Percentiles rank a stretch among this genome's conserved stretches.
These are phyloP conservation scores for Penicillium olsonii DNA, from an alignment of 2,329 filamentous ascomycete genomes.

Conservation along the genomic window DNA sequence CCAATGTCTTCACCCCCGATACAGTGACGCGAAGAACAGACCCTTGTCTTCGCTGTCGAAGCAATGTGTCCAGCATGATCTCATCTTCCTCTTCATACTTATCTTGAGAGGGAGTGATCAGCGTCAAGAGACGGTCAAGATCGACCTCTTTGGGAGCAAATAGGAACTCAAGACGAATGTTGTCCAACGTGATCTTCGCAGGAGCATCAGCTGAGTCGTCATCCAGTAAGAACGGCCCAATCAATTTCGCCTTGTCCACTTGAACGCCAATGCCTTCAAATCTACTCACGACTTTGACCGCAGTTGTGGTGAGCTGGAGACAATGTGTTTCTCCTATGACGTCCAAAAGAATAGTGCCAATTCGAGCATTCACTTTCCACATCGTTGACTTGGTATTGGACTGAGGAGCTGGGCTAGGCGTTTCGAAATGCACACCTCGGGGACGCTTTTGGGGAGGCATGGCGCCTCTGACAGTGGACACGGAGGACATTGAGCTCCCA, in stretches of 20 bases:
- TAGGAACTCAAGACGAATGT: conserved; percentile 72
- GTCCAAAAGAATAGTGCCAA: conserved; percentile 75
- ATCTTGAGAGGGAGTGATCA: conserved; percentile 89
- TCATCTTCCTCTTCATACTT: conserved; percentile 89
- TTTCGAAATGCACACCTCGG: conserved; percentile 61
- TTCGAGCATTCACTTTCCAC: conserved; percentile 71
- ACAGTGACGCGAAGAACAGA: conserved; percentile 73
- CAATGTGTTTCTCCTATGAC: conserved; percentile 78
- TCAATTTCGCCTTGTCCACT: conserved; percentile 73
- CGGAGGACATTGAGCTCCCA: conserved; percentile 78
- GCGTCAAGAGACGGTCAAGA: conserved; percentile 75
- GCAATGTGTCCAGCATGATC: conserved; percentile 87
- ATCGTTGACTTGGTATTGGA: conserved; percentile 19
- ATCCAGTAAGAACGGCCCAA: conserved; percentile 66
- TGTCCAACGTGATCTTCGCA: conserved; percentile 63
- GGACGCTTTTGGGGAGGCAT: conserved; percentile 35
- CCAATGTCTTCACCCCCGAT: conserved; percentile 62
- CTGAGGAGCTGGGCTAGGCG: conserved; percentile 36
- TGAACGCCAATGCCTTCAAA: conserved; percentile 70
- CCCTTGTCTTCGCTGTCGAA: conserved; percentile 83
- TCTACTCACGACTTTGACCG: conserved; percentile 77
- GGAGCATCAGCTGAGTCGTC: conserved; percentile 51
- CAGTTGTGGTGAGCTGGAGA: conserved; percentile 72
- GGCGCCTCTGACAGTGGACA: conserved; percentile 54
- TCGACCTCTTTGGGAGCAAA: conserved; percentile 74